These are phyloP conservation scores for Candida sithepensis DNA, from an alignment of 805 yeast species.

Conservation along the genomic window DNA sequence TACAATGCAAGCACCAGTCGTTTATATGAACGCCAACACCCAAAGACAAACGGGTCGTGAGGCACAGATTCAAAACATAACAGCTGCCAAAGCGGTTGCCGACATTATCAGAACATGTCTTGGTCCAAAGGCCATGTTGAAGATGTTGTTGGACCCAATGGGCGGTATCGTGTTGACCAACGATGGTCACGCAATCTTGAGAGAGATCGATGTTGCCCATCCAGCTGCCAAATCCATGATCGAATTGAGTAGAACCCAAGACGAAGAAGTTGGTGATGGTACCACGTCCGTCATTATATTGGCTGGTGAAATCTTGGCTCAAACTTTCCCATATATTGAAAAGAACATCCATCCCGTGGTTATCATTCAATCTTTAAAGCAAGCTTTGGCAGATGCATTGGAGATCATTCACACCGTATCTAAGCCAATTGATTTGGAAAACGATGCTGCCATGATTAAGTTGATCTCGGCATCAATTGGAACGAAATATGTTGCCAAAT, in stretches of 20 bases:
- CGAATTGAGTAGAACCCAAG: conserved; percentile 94
- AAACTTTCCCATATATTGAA: conserved; percentile 90
- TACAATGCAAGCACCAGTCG: conserved; percentile 81
- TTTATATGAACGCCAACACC: conserved; percentile 79
- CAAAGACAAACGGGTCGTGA: conserved; percentile 95
- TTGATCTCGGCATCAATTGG: conserved; percentile 91
- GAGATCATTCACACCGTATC: conserved; percentile 82
- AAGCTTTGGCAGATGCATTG: conserved; percentile 86
- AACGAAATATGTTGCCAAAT: conserved; percentile 86
- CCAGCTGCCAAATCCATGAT: conserved; percentile 99
- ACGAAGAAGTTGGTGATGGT: conserved; percentile 94
- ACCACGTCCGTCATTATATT: conserved; percentile 93
- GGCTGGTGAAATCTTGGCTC: conserved; percentile 96
- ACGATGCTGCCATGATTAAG: conserved; percentile 83
- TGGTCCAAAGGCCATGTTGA: conserved; percentile 98
- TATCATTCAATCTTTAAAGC: conserved; percentile 89
- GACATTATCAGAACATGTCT: conserved; percentile 96
- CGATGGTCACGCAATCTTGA: conserved; percentile 96
- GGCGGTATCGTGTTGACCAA: conserved; percentile 95
- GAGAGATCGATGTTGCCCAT: conserved; percentile 96
- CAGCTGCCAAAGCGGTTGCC: conserved; percentile 99
- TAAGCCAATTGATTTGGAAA: conserved; percentile 74
- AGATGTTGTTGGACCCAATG: conserved; percentile 95
- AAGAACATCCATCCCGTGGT: conserved; percentile 96
- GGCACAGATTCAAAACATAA: conserved; percentile 94